Conservation (phyloP, 2,329 filamentous ascomycete genomes). For the Beauveria bassiana region DNA sequence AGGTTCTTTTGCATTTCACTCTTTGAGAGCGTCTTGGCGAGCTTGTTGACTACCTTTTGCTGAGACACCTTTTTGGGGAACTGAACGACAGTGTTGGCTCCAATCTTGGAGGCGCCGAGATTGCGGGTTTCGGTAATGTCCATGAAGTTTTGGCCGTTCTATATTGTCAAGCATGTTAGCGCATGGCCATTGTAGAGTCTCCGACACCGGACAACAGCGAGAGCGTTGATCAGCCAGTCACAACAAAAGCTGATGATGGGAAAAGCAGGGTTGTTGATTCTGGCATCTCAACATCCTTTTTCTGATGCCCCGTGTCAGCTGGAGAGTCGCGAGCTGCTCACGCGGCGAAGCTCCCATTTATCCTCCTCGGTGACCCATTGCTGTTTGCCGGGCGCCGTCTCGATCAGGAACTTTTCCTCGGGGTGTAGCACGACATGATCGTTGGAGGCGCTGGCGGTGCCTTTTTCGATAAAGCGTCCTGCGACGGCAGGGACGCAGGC, state of each 20-base stretch:
- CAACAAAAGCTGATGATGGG: neutral
- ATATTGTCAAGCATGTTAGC: neutral
- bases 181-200: neutral
- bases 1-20: constrained; percentile 70
- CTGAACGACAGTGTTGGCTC: constrained; percentile 31
- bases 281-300: too few relatives aligned
- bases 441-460: constrained; percentile 16
- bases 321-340: constrained; percentile 34
- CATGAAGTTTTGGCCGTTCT: constrained; percentile 81
- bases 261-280: too few relatives aligned
- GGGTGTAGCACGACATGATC: constrained; percentile 42
- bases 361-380: constrained; percentile 88
- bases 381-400: constrained; percentile 75
- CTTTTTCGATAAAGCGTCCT: constrained; percentile 48
- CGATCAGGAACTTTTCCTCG: constrained; percentile 57
- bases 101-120: constrained; percentile 38
- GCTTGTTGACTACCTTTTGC: constrained; percentile 56
- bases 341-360: constrained; percentile 84
- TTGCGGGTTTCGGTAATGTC: constrained; percentile 76
- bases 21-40: constrained; percentile 65
- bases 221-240: neutral
- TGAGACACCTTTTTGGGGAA: constrained; percentile 62
- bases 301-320: too few relatives aligned
- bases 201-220: neutral
- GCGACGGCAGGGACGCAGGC: constrained; percentile 46